Evolutionary conservation across 441 rosid genomes (phyloP).

Genomic region (Kokia cookei): DNA sequence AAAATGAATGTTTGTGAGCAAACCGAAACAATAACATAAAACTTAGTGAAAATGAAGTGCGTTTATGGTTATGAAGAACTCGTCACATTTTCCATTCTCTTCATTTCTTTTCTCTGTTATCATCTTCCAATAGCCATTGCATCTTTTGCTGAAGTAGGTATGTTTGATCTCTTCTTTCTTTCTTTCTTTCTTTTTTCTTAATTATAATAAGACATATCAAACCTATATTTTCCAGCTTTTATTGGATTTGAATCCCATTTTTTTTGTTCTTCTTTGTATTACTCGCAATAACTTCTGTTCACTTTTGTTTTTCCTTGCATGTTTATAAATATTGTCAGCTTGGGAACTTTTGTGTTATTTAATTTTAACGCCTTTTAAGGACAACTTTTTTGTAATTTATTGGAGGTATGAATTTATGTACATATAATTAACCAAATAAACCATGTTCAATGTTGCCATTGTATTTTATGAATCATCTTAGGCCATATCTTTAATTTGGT

Average conservation of each 20-base stretch:
- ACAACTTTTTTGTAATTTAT: background rate
- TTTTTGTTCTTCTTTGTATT: background rate
- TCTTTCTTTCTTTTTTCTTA: background rate
- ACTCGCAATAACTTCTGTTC: background rate
- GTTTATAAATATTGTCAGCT: background rate
- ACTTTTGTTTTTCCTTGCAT: background rate
- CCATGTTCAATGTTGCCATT: background rate
- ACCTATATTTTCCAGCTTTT: background rate
- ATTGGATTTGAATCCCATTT: background rate
- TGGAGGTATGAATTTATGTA: too few species aligned
- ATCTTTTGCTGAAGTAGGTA: slow-evolving; percentile 1
- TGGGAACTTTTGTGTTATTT: background rate
- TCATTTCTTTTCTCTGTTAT: background rate
- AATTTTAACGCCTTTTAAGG: background rate
- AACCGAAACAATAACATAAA: background rate
- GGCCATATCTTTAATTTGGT: too few species aligned
- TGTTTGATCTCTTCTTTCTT: background rate
- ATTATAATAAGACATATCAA: background rate
- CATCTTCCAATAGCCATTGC: background rate
- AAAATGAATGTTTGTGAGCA: background rate
- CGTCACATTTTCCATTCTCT: background rate
- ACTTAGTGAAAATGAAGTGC: background rate
- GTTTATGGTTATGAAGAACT: background rate
- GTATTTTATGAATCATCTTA: background rate
- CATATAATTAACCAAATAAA: too few species aligned